Base-by-base conservation (phyloP, 352 stramenopile genomes). In the Phytophthora tentaculata region DNA sequence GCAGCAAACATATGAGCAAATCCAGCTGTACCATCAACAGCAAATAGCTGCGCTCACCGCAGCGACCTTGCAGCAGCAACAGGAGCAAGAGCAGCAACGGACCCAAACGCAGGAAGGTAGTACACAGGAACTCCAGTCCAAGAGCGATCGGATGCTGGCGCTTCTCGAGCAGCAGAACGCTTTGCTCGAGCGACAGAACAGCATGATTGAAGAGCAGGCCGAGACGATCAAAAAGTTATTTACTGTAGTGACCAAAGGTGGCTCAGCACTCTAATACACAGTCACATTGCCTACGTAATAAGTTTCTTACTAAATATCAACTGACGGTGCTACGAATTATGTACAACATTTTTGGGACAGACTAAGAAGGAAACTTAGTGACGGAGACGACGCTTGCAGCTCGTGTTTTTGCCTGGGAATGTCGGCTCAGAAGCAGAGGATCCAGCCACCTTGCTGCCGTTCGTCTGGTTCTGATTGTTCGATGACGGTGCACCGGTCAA, bases 131-230 rank as follows among this genome's bases (percentile, higher is more conserved):
- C 50, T 32, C 13, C 49, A 62, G 29, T 57, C 45, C 45, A 78
- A 76, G 43, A 78, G 71, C 41, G 71, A 78, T 56, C 67, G 65
- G 24, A 80, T 83, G 64, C 58, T 83, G 10, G 58, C 37, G 12
- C 65, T 83, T 60, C 61, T 83, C 7, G 71, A 79, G 35, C 63
- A 67, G 47, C 75, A 83, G 62, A 73, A 73, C 32, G 26, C 17
- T 14, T 52, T 83, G 47, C 71, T 83, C 14, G 75, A 80, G 52
- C 61, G 58, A 17, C 75, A 83, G 54, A 83, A 75, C 41, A 67
- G 26, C 23, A 70, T 71, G 53, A 76, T 77, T 32, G 71, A 83
- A 56, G 59, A 80, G n/a, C 71, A 83, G 32, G 28, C 68, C 12
- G 57, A 78, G 51, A 68, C 65, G 6, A 71, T 83, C 14, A 69